Base-by-base conservation (phyloP, 148 eudicot genomes). In the Spergularia marina region DNA sequence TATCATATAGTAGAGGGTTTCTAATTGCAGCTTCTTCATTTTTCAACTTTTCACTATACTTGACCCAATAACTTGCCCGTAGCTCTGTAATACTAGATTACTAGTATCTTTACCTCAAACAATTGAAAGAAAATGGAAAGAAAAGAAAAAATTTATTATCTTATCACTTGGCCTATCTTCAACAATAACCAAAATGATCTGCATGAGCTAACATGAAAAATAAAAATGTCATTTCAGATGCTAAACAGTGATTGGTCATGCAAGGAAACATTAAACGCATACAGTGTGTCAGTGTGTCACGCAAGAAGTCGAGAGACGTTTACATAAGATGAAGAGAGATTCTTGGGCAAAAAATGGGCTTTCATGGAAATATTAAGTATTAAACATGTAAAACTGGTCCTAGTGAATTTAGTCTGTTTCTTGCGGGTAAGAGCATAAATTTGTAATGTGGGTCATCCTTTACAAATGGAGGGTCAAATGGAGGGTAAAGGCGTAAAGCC, bases 371-470 rank as follows among this genome's bases (percentile, higher is more conserved):
- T 21, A 10, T 59, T 10, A 59, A 18, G 64, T 12, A 59, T 8
- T 36, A 59, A 23, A 9, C 36, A 10, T 59, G 34, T 20, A 59
- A 59, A 20, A 20, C 14, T 59, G 36, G 64, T 18, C 52, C 23
- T 6, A 10, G 52, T 16, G 20, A 51, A 55, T 20, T 68, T 7
- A 67, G 5, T 55, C 36, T 49, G 34, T 20, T 68, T 49, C 56
- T 20, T 68, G 51, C 40, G 13, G n/a, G 34, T 23, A 68, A 68
- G 71, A 68, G 10, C 39, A 20, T 51, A 51, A 21, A 13, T 23
- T 20, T 51, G 57, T 16, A 68, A 68, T 47, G 71, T 68, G 56
- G 71, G 71, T 47, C 71, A 68, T 68, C 7, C 49, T 44, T 44
- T 6, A 44, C 49, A 44, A 9, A 9, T 6, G 49, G 49, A 9